phyloP scores from a whole-genome alignment of 2,329 filamentous ascomycete species.

The Aureobasidium sp. region DNA sequence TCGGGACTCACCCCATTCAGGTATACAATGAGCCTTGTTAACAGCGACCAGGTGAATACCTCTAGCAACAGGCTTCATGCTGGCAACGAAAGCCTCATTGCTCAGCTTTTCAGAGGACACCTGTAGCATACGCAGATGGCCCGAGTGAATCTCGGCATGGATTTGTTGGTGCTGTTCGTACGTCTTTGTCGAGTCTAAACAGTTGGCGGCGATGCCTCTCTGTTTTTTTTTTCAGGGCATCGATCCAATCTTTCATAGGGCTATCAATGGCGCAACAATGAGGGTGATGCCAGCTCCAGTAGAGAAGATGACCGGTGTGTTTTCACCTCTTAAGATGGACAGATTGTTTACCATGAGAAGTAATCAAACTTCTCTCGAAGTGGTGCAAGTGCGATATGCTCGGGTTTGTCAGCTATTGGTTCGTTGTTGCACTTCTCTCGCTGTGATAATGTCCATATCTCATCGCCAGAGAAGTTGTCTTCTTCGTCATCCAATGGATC shows the following conservation, averaged over 20 bases:
- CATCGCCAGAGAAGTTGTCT: neutral
- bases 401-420: neutral
- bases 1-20: slow-evolving; percentile 48
- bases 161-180: slow-evolving; percentile 35
- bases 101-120: slow-evolving; percentile 55
- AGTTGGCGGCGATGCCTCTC: slow-evolving; percentile 47
- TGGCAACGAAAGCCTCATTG: slow-evolving; percentile 53
- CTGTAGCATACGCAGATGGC: slow-evolving; percentile 46
- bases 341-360: slow-evolving; percentile 42
- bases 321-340: slow-evolving; percentile 37
- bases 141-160: slow-evolving; percentile 42
- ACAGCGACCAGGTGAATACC: slow-evolving; percentile 52
- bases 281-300: slow-evolving; percentile 48
- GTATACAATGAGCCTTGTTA: slow-evolving; percentile 55
- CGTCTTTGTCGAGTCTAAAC: slow-evolving; percentile 50
- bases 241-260: slow-evolving; percentile 57
- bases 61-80: slow-evolving; percentile 48
- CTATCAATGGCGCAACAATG: slow-evolving; percentile 51
- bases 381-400: slow-evolving; percentile 24
- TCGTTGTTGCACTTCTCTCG: neutral
- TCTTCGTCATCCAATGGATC: neutral
- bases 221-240: slow-evolving; percentile 46
- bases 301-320: slow-evolving; percentile 38
- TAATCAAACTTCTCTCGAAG: slow-evolving; percentile 38
- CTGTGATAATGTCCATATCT: slow-evolving; percentile 10